Evolutionary conservation across 2,329 filamentous ascomycete species (phyloP).

Genomic region (Knufia petricola): DNA sequence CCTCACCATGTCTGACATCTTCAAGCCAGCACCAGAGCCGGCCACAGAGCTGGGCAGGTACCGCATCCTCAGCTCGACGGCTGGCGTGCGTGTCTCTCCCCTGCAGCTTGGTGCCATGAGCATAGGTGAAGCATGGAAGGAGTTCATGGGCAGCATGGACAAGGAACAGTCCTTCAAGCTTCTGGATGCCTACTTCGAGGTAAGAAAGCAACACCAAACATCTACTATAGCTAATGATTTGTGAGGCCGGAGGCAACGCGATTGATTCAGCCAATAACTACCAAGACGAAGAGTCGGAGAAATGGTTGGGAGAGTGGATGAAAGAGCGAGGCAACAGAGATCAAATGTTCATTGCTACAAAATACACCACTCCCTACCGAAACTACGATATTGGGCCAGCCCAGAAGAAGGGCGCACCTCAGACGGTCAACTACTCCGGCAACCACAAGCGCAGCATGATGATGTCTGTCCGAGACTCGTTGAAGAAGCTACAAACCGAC

Average conservation of each 20-base stretch:
- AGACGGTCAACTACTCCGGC: constrained; percentile 35
- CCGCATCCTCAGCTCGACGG: constrained; percentile 56
- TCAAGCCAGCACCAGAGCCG: constrained; percentile 39
- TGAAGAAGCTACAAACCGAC: constrained; percentile 43
- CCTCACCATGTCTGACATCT: constrained; percentile 24
- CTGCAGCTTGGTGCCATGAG: constrained; percentile 38
- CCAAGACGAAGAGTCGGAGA: constrained; percentile 54
- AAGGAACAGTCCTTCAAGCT: constrained; percentile 54
- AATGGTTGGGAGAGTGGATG: constrained; percentile 56
- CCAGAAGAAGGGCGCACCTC: constrained; percentile 9
- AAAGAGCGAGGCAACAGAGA: constrained; percentile 53
- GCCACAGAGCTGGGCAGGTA: constrained; percentile 55
- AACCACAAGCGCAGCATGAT: constrained; percentile 37
- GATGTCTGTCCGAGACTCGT: constrained; percentile 35
- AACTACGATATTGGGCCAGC: constrained; percentile 32
- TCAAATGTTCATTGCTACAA: constrained; percentile 61
- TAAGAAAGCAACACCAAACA: not conserved
- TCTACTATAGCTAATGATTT: not conserved
- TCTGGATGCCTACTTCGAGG: constrained; percentile 54
- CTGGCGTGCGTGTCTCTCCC: constrained; percentile 57
- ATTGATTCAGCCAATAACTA: constrained; percentile 48
- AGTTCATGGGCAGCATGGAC: constrained; percentile 54
- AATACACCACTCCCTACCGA: constrained; percentile 53
- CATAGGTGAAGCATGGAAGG: constrained; percentile 29
- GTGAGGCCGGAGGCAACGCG: constrained; percentile 42